Conservation (phyloP, 805 yeast genomes). For the Wickerhamiella parazyma region DNA sequence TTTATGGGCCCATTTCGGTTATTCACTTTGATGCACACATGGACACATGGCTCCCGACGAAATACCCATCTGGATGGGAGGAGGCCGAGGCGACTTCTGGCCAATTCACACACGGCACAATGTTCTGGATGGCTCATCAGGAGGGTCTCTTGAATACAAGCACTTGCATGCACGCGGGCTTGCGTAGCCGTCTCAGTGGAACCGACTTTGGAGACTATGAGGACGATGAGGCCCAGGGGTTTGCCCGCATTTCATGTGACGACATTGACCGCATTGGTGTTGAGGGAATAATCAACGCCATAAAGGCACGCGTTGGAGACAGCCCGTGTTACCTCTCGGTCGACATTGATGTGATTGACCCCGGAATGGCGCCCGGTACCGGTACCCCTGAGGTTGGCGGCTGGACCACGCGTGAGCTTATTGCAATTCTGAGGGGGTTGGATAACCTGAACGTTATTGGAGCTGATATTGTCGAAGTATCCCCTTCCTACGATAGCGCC, state of each 20-base stretch:
- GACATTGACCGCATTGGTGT: conserved; percentile 59
- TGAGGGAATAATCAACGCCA: conserved; percentile 41
- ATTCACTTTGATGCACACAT: conserved; percentile 78
- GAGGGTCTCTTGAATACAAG: conserved; percentile 48
- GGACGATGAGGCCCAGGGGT: conserved; percentile 59
- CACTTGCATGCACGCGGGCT: conserved; percentile 59
- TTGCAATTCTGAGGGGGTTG: conserved; percentile 43
- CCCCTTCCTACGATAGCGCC: conserved; percentile 51
- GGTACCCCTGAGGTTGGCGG: conserved; percentile 76
- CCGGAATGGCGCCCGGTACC: conserved; percentile 62
- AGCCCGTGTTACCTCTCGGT: conserved; percentile 63
- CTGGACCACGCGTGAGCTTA: conserved; percentile 50
- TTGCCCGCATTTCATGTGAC: conserved; percentile 54
- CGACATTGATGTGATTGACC: conserved; percentile 64
- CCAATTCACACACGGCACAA: conserved; percentile 69
- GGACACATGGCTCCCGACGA: conserved; percentile 73
- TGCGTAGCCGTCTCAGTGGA: conserved; percentile 61
- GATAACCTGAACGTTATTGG: conserved; percentile 53
- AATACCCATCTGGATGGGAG: conserved; percentile 61
- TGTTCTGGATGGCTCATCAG: conserved; percentile 67
- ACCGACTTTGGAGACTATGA: conserved; percentile 43
- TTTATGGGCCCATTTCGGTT: conserved; percentile 56
- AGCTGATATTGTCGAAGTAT: conserved; percentile 64
- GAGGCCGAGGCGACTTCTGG: conserved; percentile 35
- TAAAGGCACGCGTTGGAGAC: conserved; percentile 44